These are phyloP conservation scores for Lachancea meyersii DNA, from an alignment of 805 yeast species.

Conservation along the genomic window DNA sequence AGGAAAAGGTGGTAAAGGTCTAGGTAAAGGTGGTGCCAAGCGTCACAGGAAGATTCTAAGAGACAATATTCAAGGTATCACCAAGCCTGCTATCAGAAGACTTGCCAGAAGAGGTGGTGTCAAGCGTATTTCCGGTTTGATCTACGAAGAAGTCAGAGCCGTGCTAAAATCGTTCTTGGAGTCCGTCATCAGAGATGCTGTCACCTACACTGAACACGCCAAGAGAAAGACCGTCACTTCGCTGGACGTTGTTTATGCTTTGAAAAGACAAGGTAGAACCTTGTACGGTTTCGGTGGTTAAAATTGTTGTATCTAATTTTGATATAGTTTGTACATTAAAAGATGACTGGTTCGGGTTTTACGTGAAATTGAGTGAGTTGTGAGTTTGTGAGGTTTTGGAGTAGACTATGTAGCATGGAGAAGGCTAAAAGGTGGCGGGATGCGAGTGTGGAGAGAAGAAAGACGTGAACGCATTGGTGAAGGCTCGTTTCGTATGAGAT, in stretches of 20 bases:
- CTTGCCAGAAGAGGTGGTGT: constrained; percentile 99
- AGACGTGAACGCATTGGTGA: too few relatives aligned
- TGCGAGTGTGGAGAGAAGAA: too few relatives aligned
- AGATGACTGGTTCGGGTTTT: constrained; percentile 6
- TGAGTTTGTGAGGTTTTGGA: background rate
- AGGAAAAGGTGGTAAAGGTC: constrained; percentile 99
- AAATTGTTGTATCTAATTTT: constrained; percentile 21
- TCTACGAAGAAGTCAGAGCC: constrained; percentile 98
- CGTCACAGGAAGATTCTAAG: constrained; percentile 99
- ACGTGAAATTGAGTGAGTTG: background rate
- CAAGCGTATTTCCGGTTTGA: constrained; percentile 98
- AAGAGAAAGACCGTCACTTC: constrained; percentile 99
- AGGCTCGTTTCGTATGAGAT: too few relatives aligned
- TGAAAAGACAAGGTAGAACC: constrained; percentile 99
- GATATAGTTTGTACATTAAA: constrained; percentile 5
- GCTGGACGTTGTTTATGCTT: constrained; percentile 96
- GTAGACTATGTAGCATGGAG: too few relatives aligned
- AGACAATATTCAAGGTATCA: constrained; percentile 99
- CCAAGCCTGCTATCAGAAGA: constrained; percentile 99
- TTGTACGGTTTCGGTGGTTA: constrained; percentile 99
- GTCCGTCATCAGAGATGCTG: constrained; percentile 98
- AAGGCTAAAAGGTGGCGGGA: too few relatives aligned
- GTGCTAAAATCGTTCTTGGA: constrained; percentile 94
- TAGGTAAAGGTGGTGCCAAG: constrained; percentile 99
- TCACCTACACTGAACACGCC: constrained; percentile 99